Evolutionary conservation across 2,329 filamentous ascomycete genomes (phyloP).

Genomic region (Colletotrichum sp.): DNA sequence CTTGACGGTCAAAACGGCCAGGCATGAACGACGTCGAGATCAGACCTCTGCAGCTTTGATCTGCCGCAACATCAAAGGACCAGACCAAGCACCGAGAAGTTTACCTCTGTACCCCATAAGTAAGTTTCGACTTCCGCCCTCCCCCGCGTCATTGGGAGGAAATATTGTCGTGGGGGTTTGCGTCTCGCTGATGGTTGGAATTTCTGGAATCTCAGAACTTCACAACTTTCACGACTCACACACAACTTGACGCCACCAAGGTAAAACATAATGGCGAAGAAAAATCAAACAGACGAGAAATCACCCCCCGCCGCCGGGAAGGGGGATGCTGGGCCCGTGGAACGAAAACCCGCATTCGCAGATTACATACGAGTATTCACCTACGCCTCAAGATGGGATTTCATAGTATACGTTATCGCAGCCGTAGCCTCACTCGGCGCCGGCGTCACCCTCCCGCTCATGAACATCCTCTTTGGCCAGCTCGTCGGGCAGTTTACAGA

Average conservation of each 20-base stretch:
- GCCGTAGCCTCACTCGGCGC: slow-evolving; percentile 34
- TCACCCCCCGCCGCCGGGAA: neutral
- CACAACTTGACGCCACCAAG: neutral
- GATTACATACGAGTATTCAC: slow-evolving; percentile 28
- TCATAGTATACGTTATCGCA: slow-evolving; percentile 30
- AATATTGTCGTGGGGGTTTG: neutral
- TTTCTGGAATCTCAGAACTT: neutral
- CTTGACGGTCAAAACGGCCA: neutral
- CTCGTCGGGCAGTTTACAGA: slow-evolving; percentile 32
- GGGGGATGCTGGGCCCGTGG: neutral
- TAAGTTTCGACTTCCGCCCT: neutral
- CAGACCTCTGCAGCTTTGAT: neutral
- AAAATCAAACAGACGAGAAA: neutral
- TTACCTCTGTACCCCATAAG: neutral
- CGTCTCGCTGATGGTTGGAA: neutral
- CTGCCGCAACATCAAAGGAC: neutral
- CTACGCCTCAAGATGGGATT: slow-evolving; percentile 34
- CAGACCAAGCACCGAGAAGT: neutral
- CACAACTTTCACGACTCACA: neutral
- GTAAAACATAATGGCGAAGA: neutral
- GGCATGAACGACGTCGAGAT: neutral
- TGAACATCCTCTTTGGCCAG: slow-evolving; percentile 39
- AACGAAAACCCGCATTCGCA: slow-evolving; percentile 3
- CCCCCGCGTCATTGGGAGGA: neutral
- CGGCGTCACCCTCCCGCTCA: slow-evolving; percentile 36